Percentiles rank a stretch among this genome's conserved stretches.
Conservation (phyloP, 495 filamentous ascomycete genomes). For the Penicillium argentinense region DNA sequence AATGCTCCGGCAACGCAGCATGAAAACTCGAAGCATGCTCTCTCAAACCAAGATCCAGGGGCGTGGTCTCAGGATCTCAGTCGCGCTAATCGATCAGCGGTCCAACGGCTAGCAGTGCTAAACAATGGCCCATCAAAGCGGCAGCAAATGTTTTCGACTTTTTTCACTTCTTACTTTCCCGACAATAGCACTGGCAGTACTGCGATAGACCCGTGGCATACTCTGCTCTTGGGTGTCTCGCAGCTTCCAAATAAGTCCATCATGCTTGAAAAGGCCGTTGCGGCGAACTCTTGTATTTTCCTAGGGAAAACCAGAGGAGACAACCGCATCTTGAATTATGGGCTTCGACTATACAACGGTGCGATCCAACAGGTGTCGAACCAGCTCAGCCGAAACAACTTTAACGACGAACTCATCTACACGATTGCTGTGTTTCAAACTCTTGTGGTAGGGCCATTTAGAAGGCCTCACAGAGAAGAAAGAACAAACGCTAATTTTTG, state of each 20-base stretch:
- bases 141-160: conserved; percentile 5
- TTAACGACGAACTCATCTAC: conserved; percentile 9
- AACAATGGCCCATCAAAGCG: not conserved
- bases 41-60: not conserved
- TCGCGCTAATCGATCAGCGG: not conserved
- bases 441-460: conserved; percentile 2
- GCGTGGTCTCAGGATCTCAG: not conserved
- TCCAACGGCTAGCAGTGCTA: not conserved
- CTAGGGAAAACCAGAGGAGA: conserved; percentile 4
- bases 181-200: conserved; percentile 5
- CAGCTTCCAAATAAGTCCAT: conserved; percentile 4
- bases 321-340: conserved; percentile 7
- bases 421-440: conserved; percentile 9
- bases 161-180: conserved; percentile 2
- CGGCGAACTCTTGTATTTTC: conserved; percentile 9
- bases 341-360: conserved; percentile 12
- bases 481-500: not conserved
- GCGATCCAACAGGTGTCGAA: conserved; percentile 6
- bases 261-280: conserved; percentile 9
- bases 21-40: no score
- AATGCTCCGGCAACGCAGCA: no score
- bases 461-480: not conserved
- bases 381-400: conserved; percentile 7
- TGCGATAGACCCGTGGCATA: conserved; percentile 6
- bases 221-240: not conserved